Evolutionary conservation across 1,139 yeast species (phyloP).

Genomic region (Meyerozyma carpophila): DNA sequence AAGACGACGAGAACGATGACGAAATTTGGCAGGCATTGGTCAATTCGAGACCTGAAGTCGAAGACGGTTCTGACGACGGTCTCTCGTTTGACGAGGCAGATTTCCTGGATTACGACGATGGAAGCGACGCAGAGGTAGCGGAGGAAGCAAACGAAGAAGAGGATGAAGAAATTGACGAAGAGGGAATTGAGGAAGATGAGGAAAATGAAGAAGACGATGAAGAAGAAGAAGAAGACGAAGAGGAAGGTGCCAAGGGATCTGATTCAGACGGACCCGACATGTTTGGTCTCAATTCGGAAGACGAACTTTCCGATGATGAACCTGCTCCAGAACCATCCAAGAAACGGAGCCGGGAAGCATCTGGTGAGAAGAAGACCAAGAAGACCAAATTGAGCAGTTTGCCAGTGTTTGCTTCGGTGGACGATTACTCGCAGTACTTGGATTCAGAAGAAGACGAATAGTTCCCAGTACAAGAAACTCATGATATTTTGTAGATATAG

Average conservation of each 20-base stretch:
- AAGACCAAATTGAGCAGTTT: constrained; percentile 59
- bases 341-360: constrained; percentile 13
- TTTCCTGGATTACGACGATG: constrained; percentile 30
- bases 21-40: constrained; percentile 90
- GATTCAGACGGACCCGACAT: constrained; percentile 20
- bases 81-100: constrained; percentile 47
- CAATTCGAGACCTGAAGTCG: constrained; percentile 77
- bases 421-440: constrained; percentile 76
- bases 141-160: constrained; percentile 28
- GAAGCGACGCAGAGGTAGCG: constrained; percentile 14
- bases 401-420: constrained; percentile 87
- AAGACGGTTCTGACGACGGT: constrained; percentile 44
- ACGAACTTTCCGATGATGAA: constrained; percentile 35
- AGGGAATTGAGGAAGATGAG: constrained; percentile 14
- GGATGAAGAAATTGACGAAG: constrained; percentile 16
- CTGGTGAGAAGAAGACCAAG: constrained; percentile 35
- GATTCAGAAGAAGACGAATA: constrained; percentile 55
- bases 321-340: constrained; percentile 10
- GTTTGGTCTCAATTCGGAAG: constrained; percentile 30
- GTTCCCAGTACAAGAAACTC: background rate
- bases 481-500: no score
- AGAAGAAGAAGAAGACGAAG: constrained; percentile 18
- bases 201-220: constrained; percentile 23
- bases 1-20: constrained; percentile 46
- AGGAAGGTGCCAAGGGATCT: constrained; percentile 12